These are phyloP conservation scores for Dipodascus geniculatus DNA, from an alignment of 805 yeast genomes.

Conservation along the genomic window DNA sequence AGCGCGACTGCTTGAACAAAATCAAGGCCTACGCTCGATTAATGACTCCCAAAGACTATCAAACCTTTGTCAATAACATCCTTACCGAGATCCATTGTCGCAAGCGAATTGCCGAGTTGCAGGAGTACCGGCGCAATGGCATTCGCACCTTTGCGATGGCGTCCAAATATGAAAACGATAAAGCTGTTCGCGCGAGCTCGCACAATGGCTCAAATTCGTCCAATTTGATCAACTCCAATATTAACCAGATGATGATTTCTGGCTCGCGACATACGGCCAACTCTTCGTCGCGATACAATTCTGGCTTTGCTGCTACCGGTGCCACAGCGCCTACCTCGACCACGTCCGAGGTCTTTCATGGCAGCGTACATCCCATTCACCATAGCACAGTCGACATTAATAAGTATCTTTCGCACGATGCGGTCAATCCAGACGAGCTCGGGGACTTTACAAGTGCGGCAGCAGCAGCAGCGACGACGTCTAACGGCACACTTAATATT, in stretches of 20 bases:
- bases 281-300: slow-evolving; percentile 14
- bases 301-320: not conserved
- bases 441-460: slow-evolving; percentile 2
- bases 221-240: slow-evolving; percentile 3
- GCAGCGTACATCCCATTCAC: not conserved
- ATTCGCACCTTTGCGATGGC: slow-evolving; percentile 78
- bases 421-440: not conserved
- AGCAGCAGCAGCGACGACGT: slow-evolving; percentile 4
- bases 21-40: slow-evolving; percentile 73
- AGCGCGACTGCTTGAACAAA: slow-evolving; percentile 65
- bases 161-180: slow-evolving; percentile 77
- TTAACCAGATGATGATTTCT: slow-evolving; percentile 6
- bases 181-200: slow-evolving; percentile 51
- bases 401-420: not conserved
- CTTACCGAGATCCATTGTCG: slow-evolving; percentile 69
- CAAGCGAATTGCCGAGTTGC: slow-evolving; percentile 75
- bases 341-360: not conserved
- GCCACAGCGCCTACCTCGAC: not conserved
- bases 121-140: slow-evolving; percentile 89
- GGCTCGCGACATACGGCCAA: slow-evolving; percentile 27
- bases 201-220: slow-evolving; percentile 39
- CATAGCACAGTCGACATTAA: not conserved
- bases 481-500: not conserved
- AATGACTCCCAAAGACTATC: slow-evolving; percentile 73
- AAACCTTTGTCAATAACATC: slow-evolving; percentile 59